phyloP scores from a whole-genome alignment of 1,284 basidiomycete genomes.

The Vanrija pseudolonga region DNA sequence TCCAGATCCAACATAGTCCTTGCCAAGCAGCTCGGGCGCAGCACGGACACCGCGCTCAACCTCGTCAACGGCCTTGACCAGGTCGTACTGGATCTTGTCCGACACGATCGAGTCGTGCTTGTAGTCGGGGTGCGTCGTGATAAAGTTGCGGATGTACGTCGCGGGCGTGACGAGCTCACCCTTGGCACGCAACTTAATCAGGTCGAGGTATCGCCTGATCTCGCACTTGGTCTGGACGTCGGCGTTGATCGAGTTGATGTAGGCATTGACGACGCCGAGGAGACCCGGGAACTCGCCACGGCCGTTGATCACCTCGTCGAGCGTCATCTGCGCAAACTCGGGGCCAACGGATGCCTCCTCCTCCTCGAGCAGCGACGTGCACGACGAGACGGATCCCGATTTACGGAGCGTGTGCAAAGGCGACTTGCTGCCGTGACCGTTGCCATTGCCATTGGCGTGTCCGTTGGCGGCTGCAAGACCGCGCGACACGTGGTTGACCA shows the following conservation, averaged over 20 bases:
- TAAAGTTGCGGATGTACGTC: conserved; percentile 88
- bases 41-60: conserved; percentile 66
- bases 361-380: conserved; percentile 16
- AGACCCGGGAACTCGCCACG: conserved; percentile 78
- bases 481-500: neutral
- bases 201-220: conserved; percentile 73
- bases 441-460: conserved; percentile 9
- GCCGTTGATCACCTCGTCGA: conserved; percentile 92
- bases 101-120: conserved; percentile 85
- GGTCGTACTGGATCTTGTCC: conserved; percentile 90
- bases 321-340: conserved; percentile 87
- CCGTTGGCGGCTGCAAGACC: conserved; percentile 9
- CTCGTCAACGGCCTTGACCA: conserved; percentile 84
- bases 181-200: conserved; percentile 72
- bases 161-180: conserved; percentile 87
- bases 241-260: conserved; percentile 83
- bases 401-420: neutral
- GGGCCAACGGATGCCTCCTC: conserved; percentile 44
- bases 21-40: conserved; percentile 60
- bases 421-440: conserved; percentile 2
- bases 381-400: conserved; percentile 7
- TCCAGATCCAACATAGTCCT: conserved; percentile 38
- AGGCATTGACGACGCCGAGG: conserved; percentile 76
- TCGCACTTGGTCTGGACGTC: conserved; percentile 61
- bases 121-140: conserved; percentile 83